Evolutionary conservation across 2,329 filamentous ascomycete genomes (phyloP), one percentile per base, ranked within the genome.

Genomic region (Aspergillus sp.): DNA sequence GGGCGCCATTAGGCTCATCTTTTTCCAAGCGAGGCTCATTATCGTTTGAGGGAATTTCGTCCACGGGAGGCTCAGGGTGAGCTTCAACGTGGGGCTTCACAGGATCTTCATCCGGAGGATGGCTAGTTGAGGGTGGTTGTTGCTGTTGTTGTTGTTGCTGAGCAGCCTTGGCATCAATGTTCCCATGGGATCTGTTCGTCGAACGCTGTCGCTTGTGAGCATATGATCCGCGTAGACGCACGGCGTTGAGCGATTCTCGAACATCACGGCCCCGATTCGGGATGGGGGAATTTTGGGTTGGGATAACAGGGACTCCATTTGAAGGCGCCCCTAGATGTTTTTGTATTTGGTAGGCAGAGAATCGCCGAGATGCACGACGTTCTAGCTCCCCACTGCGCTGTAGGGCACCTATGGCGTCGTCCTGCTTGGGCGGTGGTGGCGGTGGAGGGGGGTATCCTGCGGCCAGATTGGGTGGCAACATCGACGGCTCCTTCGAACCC

Each of bases 291-390:
- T 72, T 75, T 39, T 75, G 73, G 5, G 72, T 68, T 24, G 93
- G 92, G 19, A 98, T 84, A 69, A 96, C 90, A 6, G 93, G 91
- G 15, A 98, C 88, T 19, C 90, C 91, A 74, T 88, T 92, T 15
- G 90, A 84, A 40, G 89, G 88, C 15, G 87, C 84, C 11, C 93
- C 93, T 2, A 98, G 80, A 68, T 96, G 92, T 71, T 97, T 98
- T 46, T 91, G 91, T 65, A 99, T 96, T 70, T 99, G 95, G 72
- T 98, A 99, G 53, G 92, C 90, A 2, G 95, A 98, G 72, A 98
- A 99, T 68, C 95, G 84, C 65, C 93, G 84, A 14, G 95, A 99
- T 1, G 95, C 95, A 71, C 95, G 85, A 70, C 95, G 86, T 76
- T 99, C 95, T 50, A 99, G 79, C 64, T 97, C 93, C 19, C 93